phyloP scores from a whole-genome alignment of 179 eudicot genomes.

The Carnegiea gigantea region DNA sequence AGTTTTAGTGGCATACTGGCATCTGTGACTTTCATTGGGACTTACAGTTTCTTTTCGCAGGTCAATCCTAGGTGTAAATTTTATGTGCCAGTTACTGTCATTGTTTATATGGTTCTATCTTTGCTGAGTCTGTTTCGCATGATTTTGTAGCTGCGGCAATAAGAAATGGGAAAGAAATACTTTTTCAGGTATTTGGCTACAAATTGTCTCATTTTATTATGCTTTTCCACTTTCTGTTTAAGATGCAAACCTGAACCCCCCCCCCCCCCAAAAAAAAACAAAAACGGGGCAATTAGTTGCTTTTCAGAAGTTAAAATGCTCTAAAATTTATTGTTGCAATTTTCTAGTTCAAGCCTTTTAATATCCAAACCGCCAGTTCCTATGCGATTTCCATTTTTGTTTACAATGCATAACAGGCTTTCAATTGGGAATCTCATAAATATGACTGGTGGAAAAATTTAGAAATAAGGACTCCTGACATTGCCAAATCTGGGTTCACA shows the following conservation, averaged over 20 bases:
- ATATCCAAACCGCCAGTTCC: neutral
- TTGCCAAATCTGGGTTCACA: constrained; percentile 86
- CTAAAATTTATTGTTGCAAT: neutral
- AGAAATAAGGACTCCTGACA: constrained; percentile 67
- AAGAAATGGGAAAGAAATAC: constrained; percentile 68
- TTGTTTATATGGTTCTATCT: neutral
- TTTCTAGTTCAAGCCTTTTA: neutral
- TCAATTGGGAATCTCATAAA: constrained; percentile 96
- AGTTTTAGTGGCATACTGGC: neutral
- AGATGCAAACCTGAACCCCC: neutral
- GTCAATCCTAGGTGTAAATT: neutral
- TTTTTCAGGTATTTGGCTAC: constrained; percentile 59
- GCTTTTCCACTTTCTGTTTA: neutral
- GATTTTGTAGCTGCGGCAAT: constrained; percentile 43
- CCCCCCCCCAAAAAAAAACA: neutral
- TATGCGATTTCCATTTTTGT: neutral
- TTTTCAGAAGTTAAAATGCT: neutral
- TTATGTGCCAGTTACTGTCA: neutral
- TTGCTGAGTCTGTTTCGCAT: neutral
- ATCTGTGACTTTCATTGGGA: neutral
- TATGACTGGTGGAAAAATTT: constrained; percentile 85
- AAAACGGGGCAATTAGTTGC: neutral
- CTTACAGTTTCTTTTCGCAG: neutral
- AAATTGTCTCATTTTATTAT: neutral
- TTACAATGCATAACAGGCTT: constrained; percentile 51